Evolutionary conservation across 2,329 filamentous ascomycete species (phyloP).

Genomic region (Penicillium sp.): DNA sequence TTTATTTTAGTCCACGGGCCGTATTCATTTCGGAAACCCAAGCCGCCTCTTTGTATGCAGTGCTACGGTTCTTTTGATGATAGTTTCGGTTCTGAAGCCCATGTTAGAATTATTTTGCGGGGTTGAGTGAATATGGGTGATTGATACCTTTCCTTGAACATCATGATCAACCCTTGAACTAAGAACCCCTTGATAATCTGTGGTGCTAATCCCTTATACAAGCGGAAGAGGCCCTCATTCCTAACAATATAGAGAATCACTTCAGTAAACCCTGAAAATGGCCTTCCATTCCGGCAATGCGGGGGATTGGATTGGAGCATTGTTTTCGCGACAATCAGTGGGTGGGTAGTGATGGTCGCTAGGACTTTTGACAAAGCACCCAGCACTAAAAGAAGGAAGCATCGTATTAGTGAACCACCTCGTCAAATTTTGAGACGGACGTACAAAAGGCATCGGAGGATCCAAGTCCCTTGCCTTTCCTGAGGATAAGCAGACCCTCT

Average conservation of each 20-base stretch:
- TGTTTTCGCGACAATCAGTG: conserved; percentile 14
- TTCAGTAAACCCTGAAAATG: conserved; percentile 14
- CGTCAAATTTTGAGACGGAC: background rate
- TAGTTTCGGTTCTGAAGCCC: background rate
- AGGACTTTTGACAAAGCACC: conserved; percentile 13
- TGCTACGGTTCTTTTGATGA: background rate
- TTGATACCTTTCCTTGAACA: conserved; percentile 15
- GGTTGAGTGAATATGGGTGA: too few species aligned
- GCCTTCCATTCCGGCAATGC: background rate
- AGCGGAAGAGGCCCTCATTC: conserved; percentile 8
- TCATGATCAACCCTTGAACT: conserved; percentile 16
- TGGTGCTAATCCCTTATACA: conserved; percentile 14
- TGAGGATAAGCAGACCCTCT: background rate
- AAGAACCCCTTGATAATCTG: conserved; percentile 16
- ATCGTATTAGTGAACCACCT: background rate
- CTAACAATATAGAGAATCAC: conserved; percentile 8
- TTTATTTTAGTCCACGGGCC: too few species aligned
- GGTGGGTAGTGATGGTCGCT: conserved; percentile 14
- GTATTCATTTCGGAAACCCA: background rate
- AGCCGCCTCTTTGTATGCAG: background rate
- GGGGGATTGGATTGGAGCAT: conserved; percentile 14
- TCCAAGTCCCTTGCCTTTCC: conserved; percentile 1
- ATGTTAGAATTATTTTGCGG: background rate
- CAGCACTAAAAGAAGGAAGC: background rate
- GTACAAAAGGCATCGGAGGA: conserved; percentile 13